Conservation (phyloP, 2,329 filamentous ascomycete species). For the Xylariales sp. region DNA sequence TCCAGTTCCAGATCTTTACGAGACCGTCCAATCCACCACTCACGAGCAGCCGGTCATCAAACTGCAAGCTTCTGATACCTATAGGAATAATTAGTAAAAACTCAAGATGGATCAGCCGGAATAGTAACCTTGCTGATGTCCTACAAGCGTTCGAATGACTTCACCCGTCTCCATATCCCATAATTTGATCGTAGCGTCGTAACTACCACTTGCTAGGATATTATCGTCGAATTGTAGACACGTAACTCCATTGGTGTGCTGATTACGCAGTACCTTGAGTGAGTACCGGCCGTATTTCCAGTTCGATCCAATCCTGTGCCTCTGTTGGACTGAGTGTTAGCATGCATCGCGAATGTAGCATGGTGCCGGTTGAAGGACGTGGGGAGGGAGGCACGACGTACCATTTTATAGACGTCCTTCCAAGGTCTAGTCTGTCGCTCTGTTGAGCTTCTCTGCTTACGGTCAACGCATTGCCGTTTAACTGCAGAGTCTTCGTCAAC, state of each 20-base stretch:
- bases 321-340: too few species aligned
- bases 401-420: slow-evolving; percentile 99
- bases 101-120: too few species aligned
- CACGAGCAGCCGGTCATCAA: slow-evolving; percentile 87
- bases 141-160: slow-evolving; percentile 76
- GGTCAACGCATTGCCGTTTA: slow-evolving; percentile 32
- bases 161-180: slow-evolving; percentile 90
- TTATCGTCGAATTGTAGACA: slow-evolving; percentile 72
- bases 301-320: slow-evolving; percentile 92
- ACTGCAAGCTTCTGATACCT: slow-evolving; percentile 86
- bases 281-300: slow-evolving; percentile 94
- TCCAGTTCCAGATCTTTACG: slow-evolving; percentile 95
- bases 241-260: slow-evolving; percentile 77
- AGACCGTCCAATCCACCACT: slow-evolving; percentile 84
- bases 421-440: slow-evolving; percentile 64
- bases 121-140: slow-evolving; percentile 78
- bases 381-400: too few species aligned
- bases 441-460: slow-evolving; percentile 1
- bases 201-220: slow-evolving; percentile 88
- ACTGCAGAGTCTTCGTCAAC: slow-evolving; percentile 14
- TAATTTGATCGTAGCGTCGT: slow-evolving; percentile 91
- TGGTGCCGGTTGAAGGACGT: too few species aligned
- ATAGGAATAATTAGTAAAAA: too few species aligned
- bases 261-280: slow-evolving; percentile 75
- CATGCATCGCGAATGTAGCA: too few species aligned